A percentile compares a stretch with the other conserved stretches of the same genome.
Evolutionary conservation across 1,139 yeast species (phyloP).

Genomic region (Chernovozyma aurita): DNA sequence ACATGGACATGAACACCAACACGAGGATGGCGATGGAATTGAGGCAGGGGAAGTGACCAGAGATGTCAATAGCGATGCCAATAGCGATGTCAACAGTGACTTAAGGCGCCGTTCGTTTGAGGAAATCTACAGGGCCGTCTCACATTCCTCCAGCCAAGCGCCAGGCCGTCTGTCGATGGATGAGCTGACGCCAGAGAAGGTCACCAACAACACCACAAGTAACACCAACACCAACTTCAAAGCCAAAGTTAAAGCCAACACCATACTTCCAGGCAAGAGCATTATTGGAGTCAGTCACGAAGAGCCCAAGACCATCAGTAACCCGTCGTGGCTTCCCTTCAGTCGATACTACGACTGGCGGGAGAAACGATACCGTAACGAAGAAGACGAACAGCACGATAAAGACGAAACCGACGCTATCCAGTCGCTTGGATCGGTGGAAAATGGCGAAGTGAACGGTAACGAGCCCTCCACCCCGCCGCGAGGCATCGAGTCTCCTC

Average conservation of each 20-base stretch:
- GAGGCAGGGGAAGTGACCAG: too few species aligned
- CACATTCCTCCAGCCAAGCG: not conserved
- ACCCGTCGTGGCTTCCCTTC: constrained; percentile 6
- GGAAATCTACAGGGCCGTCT: not conserved
- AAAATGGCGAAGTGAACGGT: not conserved
- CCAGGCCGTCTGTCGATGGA: not conserved
- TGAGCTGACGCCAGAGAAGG: not conserved
- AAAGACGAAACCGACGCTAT: not conserved
- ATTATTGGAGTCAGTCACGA: constrained; percentile 2
- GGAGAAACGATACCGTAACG: constrained; percentile 3
- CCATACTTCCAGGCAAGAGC: not conserved
- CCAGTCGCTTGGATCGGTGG: not conserved
- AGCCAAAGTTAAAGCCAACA: not conserved
- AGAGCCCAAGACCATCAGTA: constrained; percentile 4
- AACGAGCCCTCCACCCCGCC: not conserved
- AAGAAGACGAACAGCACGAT: constrained; percentile 5
- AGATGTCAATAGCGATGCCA: too few species aligned
- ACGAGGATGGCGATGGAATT: too few species aligned
- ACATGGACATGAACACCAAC: too few species aligned
- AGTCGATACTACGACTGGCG: constrained; percentile 4
- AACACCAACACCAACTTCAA: not conserved
- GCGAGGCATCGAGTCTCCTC: not conserved
- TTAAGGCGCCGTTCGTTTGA: not conserved
- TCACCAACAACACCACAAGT: not conserved
- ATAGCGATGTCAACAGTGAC: not conserved